Evolutionary conservation across 73 alveolate genomes (phyloP).

Genomic region (Paraurostyla sp.): DNA sequence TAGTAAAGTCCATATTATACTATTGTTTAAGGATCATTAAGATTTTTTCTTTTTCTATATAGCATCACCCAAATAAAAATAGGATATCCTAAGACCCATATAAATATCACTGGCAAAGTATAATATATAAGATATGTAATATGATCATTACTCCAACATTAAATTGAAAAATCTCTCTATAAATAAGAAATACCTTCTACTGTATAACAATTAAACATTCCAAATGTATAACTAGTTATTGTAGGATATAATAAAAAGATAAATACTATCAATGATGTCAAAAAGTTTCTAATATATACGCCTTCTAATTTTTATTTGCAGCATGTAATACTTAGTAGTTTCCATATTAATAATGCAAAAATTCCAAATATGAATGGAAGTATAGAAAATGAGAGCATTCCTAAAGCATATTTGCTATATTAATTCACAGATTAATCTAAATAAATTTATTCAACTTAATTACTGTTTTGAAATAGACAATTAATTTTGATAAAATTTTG

Average conservation of each 20-base stretch:
- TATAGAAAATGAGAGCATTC: background rate
- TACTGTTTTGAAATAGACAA: background rate
- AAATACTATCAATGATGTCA: background rate
- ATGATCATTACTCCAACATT: conserved; percentile 13
- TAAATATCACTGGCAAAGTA: background rate
- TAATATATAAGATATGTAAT: background rate
- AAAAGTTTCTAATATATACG: background rate
- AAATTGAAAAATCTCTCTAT: background rate
- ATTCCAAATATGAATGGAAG: background rate
- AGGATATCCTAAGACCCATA: conserved; percentile 20
- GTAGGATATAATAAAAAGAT: conserved; percentile 3
- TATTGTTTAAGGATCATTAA: background rate
- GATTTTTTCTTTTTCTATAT: background rate
- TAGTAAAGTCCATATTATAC: background rate
- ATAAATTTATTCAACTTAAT: too few relatives aligned
- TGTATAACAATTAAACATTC: background rate
- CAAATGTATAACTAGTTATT: background rate
- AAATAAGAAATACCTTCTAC: conserved; percentile 7
- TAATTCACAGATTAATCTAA: background rate
- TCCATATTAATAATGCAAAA: background rate
- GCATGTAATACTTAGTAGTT: background rate
- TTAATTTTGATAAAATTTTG: background rate
- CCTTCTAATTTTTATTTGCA: background rate
- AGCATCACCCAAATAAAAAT: background rate
- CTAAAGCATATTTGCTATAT: background rate